A percentile compares a stretch with the other conserved stretches of the same genome.
phyloP scores from a whole-genome alignment of 2,329 filamentous ascomycete species.

The Sodiomyces alkalinus region DNA sequence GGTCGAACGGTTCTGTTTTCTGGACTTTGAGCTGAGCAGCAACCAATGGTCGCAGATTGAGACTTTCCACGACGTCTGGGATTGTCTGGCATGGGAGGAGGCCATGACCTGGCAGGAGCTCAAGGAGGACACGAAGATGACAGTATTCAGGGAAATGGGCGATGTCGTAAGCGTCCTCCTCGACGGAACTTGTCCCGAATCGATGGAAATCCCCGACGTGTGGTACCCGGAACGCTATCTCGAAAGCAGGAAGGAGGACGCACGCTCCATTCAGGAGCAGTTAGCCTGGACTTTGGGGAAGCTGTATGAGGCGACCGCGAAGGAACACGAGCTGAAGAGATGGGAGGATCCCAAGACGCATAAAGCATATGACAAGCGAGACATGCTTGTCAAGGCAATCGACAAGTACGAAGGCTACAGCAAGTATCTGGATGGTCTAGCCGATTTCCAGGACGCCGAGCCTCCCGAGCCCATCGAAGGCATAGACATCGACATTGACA shows the following conservation, averaged over 20 bases:
- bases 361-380: constrained; percentile 13
- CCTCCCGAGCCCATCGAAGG: constrained; percentile 21
- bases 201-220: constrained; percentile 32
- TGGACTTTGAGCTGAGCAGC: constrained; percentile 23
- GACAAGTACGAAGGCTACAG: constrained; percentile 8
- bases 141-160: constrained; percentile 27
- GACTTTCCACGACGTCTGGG: constrained; percentile 31
- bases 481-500: constrained; percentile 21
- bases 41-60: constrained; percentile 21
- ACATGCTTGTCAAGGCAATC: constrained; percentile 15
- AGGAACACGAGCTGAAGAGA: constrained; percentile 10
- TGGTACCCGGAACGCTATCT: constrained; percentile 42
- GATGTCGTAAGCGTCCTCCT: constrained; percentile 36
- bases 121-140: constrained; percentile 22
- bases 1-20: constrained; percentile 22
- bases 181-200: constrained; percentile 22
- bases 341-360: constrained; percentile 7
- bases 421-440: constrained; percentile 20
- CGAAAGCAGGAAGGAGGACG: constrained; percentile 26
- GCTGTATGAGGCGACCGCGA: constrained; percentile 7
- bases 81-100: constrained; percentile 32
- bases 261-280: constrained; percentile 26
- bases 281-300: constrained; percentile 10
- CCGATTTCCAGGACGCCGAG: constrained; percentile 20
- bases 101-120: constrained; percentile 21